phyloP scores from a whole-genome alignment of 768 basidiomycete genomes.

The Hysterangium stoloniferum region DNA sequence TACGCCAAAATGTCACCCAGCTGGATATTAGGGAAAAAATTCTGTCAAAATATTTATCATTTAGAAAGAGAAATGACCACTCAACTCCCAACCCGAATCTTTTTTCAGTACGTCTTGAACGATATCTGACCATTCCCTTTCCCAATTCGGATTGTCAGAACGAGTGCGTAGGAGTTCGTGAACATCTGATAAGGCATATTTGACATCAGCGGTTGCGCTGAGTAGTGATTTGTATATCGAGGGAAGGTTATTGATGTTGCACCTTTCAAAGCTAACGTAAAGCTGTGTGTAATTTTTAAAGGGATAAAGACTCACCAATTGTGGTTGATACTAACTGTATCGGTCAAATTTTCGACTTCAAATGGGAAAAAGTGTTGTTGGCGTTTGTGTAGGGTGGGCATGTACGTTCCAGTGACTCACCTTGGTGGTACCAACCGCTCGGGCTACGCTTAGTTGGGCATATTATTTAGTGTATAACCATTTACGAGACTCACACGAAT shows the following conservation, averaged over 20 bases:
- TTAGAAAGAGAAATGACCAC: not conserved
- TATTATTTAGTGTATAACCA: not conserved
- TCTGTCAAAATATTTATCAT: not conserved
- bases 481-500: constrained; percentile 3
- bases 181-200: constrained; percentile 14
- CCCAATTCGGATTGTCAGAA: constrained; percentile 8
- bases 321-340: constrained; percentile 12
- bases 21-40: not conserved
- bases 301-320: not conserved
- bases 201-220: constrained; percentile 10
- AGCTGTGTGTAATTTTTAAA: not conserved
- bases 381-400: not conserved
- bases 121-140: constrained; percentile 13
- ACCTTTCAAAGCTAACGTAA: constrained; percentile 1
- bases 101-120: constrained; percentile 14
- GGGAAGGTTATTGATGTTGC: constrained; percentile 15
- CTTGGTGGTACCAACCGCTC: constrained; percentile 18
- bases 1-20: constrained; percentile 7
- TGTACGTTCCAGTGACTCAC: not conserved
- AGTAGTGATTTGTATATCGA: constrained; percentile 14
- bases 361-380: not conserved
- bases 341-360: constrained; percentile 13
- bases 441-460: constrained; percentile 12
- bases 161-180: constrained; percentile 7
- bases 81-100: constrained; percentile 16